phyloP scores from a whole-genome alignment of 179 eudicot genomes.

The Silene noctiflora region DNA sequence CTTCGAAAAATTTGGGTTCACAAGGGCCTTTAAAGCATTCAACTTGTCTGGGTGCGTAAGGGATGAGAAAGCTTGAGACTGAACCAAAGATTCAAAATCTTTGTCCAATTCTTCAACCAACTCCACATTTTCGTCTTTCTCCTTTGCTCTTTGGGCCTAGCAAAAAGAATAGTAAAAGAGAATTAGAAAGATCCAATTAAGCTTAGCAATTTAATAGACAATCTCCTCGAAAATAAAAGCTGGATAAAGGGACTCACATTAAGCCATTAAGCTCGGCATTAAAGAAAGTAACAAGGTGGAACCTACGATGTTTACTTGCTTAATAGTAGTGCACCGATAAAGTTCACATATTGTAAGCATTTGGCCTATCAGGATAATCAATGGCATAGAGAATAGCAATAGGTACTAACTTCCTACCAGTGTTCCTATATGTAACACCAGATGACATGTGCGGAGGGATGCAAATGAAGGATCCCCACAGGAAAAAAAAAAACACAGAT shows the following conservation, averaged over 20 bases:
- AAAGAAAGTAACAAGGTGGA: background rate
- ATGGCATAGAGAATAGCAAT: background rate
- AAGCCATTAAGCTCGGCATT: background rate
- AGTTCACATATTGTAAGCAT: background rate
- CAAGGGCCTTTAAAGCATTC: constrained; percentile 70
- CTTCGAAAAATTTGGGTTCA: constrained; percentile 45
- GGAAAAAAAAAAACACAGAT: background rate
- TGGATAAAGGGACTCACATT: background rate
- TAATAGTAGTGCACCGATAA: too few relatives aligned
- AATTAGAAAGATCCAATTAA: background rate
- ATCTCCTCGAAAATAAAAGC: constrained; percentile 3
- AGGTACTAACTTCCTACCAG: background rate
- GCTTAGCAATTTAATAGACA: background rate
- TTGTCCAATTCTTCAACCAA: constrained; percentile 70
- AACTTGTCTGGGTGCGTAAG: constrained; percentile 71
- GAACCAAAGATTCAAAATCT: constrained; percentile 66
- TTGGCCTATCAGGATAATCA: background rate
- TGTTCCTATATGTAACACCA: background rate
- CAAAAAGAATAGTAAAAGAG: background rate
- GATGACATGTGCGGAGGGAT: background rate
- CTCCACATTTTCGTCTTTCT: constrained; percentile 82
- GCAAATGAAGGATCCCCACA: background rate
- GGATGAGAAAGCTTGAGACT: constrained; percentile 64
- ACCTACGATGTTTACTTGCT: background rate
- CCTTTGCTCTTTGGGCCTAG: constrained; percentile 83